Evolutionary conservation across 2,329 filamentous ascomycete genomes (phyloP), one percentile per base, ranked within the genome.

Genomic region (Tolypocladium pustulatum): DNA sequence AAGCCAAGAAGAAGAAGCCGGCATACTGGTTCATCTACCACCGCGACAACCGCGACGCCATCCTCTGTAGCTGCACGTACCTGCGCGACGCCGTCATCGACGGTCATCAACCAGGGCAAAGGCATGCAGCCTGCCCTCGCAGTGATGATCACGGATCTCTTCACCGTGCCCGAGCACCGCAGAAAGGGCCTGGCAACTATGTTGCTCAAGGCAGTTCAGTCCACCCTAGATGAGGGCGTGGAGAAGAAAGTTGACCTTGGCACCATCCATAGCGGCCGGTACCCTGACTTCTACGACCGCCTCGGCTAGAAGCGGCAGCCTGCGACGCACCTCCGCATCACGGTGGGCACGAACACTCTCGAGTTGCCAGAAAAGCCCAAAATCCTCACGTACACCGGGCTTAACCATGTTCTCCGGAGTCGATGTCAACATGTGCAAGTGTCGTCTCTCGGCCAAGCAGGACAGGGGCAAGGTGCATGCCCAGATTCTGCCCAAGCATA

Each of bases 31-130:
- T 72, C 10, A 60, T 74, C 15, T 65, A 65, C 27, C 61, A 65
- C 55, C 65, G 64, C 20, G 61, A 64, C 4, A 63, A 72, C 17
- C 67, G 66, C 13, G 56, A 62, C 2, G 65, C 64, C 36, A 61
- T 75, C 56, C 64, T 75, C 22, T 68, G 72, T 8, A 73, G 70
- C 58, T 75, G 72, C 64, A 67, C 69, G 17, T 62, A 70, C 58
- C 60, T 68, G 43, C 65, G 64, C 51, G 58, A 64, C 5, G 65
- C 62, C 56, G 62, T 61, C 55, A 55, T 58, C 37, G 62, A 56
- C 62, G 55, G 62, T 61, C 55, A 55, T 58, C 37, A 63, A 56
- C 32, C 60, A 25, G 5, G 61, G 63, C 38, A 46, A 62, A 4
- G 65, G 67, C 32, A 62, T 67, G 27, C 60, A 65, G 20, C 59